Evolutionary conservation across 805 yeast genomes (phyloP).

Genomic region (Cyberlindnera mrakii): DNA sequence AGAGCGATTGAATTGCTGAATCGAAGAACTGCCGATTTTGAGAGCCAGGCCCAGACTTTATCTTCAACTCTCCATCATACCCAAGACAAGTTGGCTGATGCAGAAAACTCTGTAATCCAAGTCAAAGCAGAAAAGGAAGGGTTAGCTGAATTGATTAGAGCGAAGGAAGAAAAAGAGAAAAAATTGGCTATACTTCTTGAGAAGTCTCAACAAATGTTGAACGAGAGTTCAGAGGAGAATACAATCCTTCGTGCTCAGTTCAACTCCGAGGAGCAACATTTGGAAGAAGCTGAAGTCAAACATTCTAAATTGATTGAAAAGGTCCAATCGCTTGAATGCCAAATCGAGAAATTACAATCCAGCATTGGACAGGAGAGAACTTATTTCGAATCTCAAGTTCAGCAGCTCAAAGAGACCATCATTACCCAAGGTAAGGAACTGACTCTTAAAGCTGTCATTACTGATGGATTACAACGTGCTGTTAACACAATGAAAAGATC

Average conservation of each 20-base stretch:
- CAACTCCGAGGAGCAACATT: constrained; percentile 1
- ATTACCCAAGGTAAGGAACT: constrained; percentile 1
- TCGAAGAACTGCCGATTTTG: constrained; percentile 14
- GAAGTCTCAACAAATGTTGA: constrained; percentile 2
- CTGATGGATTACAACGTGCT: constrained; percentile 12
- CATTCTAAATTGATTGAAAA: not conserved
- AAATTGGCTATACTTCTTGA: not conserved
- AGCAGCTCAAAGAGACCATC: not conserved
- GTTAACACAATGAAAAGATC: constrained; percentile 6
- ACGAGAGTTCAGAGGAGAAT: constrained; percentile 1
- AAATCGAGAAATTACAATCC: not conserved
- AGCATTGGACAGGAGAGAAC: constrained; percentile 1
- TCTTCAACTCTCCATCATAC: constrained; percentile 3
- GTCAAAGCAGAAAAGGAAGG: not conserved
- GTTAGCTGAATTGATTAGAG: not conserved
- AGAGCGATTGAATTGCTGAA: constrained; percentile 12
- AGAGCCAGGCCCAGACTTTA: constrained; percentile 13
- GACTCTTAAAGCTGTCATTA: constrained; percentile 7
- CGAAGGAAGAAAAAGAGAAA: not conserved
- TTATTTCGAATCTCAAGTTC: not conserved
- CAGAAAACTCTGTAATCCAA: not conserved
- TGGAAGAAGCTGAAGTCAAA: constrained; percentile 3
- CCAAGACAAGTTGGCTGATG: constrained; percentile 2
- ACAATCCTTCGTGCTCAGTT: constrained; percentile 1
- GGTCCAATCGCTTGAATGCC: constrained; percentile 1